Base-by-base conservation (phyloP, 371 early-diverging fungal species). In the Mucor ambiguus region DNA sequence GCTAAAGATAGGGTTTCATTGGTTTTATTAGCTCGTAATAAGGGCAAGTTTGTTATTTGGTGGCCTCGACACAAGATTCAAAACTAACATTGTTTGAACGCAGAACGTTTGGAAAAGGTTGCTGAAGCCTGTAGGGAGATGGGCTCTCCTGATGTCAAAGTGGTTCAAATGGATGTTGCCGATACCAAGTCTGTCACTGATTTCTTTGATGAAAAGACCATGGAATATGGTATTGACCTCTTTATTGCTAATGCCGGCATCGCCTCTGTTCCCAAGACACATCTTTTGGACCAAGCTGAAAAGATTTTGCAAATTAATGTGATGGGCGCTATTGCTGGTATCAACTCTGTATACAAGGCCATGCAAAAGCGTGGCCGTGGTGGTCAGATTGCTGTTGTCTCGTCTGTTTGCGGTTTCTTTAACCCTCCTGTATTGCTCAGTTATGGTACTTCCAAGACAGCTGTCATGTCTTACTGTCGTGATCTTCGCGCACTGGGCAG, bases 241-340 rank as follows among this genome's bases (percentile, higher is more conserved):
- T 70, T 70, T 46, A 70, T 70, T 59, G 70, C 70, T 11, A 70
- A 70, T 66, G 70, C 70, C 12, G 70, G 70, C 35, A 57, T 70
- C 24, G 49, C 63, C 5, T 3, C 46, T n/a, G 28, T 70, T 2
- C 30, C 58, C 18, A 28, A 66, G 2, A 62, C 57, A 3, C n/a
- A 28, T 6, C 26, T 70, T 16, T 54, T 70, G 43, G 54, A 70
- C 29, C 66, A 66, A 44, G 46, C 66, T 11, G 63, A 70, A 32
- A 20, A 66, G 22, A 41, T 70, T 12, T 55, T 70, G 11, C 59
- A 63, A 54, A 52, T 63, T 11, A 70, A 70, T 38, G 30, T 46
- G 0, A 29, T 71, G 24, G 67, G 67, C 16, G 32, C 71, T 30
- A 52, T 71, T 60, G 63, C 60, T 37, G 59, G 71, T 48, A 55